These are phyloP conservation scores for Jamesozyma piceae DNA, from an alignment of 805 yeast genomes.

Conservation along the genomic window DNA sequence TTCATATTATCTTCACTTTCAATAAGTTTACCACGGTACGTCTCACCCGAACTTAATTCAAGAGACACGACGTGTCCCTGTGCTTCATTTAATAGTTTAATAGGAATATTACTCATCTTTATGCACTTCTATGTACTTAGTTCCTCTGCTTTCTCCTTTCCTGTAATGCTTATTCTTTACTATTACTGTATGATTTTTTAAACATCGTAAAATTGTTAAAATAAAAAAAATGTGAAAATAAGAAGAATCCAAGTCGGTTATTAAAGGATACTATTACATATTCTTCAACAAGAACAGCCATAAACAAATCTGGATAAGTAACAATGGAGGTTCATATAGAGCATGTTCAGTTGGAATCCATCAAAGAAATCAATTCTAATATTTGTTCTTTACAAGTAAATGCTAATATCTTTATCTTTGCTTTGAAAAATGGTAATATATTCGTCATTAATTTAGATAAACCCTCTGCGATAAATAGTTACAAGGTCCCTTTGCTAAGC, in stretches of 20 bases:
- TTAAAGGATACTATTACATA: no score
- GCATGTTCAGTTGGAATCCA: conserved; percentile 42
- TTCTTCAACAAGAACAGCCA: no score
- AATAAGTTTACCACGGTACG: conserved; percentile 76
- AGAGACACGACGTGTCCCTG: conserved; percentile 79
- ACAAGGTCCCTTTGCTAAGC: conserved; percentile 27
- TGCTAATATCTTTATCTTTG: conserved; percentile 47
- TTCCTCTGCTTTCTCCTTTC: no score
- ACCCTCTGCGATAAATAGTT: conserved; percentile 48
- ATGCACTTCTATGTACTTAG: neutral
- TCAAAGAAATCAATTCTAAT: conserved; percentile 36
- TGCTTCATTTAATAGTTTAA: conserved; percentile 78
- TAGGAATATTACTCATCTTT: conserved; percentile 43
- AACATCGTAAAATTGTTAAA: neutral
- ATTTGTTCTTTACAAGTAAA: conserved; percentile 46
- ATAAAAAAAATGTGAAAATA: no score
- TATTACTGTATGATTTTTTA: neutral
- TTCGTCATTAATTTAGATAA: conserved; percentile 56
- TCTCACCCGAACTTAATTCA: conserved; percentile 77
- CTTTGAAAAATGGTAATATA: conserved; percentile 43
- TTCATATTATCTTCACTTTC: conserved; percentile 95
- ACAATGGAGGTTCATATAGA: conserved; percentile 23
- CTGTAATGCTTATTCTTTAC: no score
- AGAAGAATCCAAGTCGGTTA: no score
- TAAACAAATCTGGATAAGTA: no score